A percentile compares a stretch with the other conserved stretches of the same genome.
phyloP scores from a whole-genome alignment of 169 alveolate species.

The Cryptosporidium andersoni region DNA sequence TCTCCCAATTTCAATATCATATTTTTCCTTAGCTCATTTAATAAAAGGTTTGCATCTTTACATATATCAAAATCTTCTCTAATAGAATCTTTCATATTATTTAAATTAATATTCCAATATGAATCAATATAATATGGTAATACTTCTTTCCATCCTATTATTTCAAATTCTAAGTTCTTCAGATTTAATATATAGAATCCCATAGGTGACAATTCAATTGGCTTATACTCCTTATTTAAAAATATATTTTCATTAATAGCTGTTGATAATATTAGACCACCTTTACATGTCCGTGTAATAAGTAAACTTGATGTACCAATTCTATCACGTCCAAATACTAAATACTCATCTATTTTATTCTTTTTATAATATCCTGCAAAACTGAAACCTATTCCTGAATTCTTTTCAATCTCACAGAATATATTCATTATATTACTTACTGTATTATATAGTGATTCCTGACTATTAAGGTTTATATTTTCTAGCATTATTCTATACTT shows the following conservation, averaged over 20 bases:
- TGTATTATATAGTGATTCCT: background rate
- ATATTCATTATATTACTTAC: background rate
- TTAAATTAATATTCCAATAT: conserved; percentile 9
- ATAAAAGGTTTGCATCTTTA: conserved; percentile 9
- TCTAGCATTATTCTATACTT: background rate
- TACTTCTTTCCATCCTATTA: conserved; percentile 7
- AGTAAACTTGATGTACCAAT: conserved; percentile 44
- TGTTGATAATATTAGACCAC: conserved; percentile 24
- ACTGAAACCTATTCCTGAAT: conserved; percentile 25
- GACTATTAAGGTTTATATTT: background rate
- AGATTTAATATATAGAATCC: conserved; percentile 28
- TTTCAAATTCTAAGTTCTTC: conserved; percentile 3
- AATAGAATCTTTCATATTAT: background rate
- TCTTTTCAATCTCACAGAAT: background rate
- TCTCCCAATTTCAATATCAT: conserved; percentile 4
- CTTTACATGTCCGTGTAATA: background rate
- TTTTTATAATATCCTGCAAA: background rate
- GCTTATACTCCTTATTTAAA: conserved; percentile 9
- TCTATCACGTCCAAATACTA: conserved; percentile 55
- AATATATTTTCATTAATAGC: conserved; percentile 1
- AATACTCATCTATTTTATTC: background rate
- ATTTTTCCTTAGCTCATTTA: conserved; percentile 16
- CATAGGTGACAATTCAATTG: conserved; percentile 23
- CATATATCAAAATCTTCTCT: background rate
- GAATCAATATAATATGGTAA: background rate